A percentile compares a stretch with the other conserved stretches of the same genome.
phyloP scores from a whole-genome alignment of 2,329 filamentous ascomycete species.

The Trichoderma koningii region DNA sequence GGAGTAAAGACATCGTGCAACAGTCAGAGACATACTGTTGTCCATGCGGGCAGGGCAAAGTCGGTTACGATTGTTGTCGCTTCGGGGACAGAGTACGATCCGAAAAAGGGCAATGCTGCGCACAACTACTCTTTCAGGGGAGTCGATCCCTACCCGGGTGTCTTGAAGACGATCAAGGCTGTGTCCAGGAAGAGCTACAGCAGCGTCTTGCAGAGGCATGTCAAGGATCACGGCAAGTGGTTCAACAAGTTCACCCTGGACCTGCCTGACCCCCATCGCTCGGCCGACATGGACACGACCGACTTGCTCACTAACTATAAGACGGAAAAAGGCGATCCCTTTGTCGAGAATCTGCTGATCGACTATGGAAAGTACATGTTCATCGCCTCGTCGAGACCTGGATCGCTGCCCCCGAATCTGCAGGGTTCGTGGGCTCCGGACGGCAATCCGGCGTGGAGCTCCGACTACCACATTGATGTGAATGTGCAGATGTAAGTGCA shows the following conservation, averaged over 20 bases:
- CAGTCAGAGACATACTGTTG: slow-evolving; percentile 10
- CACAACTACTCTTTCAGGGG: slow-evolving; percentile 52
- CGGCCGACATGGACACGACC: slow-evolving; percentile 44
- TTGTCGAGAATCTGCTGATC: slow-evolving; percentile 55
- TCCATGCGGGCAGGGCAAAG: neutral
- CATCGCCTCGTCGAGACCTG: slow-evolving; percentile 55
- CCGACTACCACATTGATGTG: slow-evolving; percentile 61
- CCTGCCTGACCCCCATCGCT: slow-evolving; percentile 49
- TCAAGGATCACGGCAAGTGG: slow-evolving; percentile 46
- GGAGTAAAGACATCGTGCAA: slow-evolving; percentile 5
- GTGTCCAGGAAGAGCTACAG: slow-evolving; percentile 39
- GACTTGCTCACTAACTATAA: slow-evolving; percentile 19
- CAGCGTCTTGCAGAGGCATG: slow-evolving; percentile 41
- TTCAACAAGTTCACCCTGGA: slow-evolving; percentile 45
- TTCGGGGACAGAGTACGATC: slow-evolving; percentile 53
- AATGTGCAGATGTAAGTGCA: slow-evolving; percentile 53
- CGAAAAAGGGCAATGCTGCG: slow-evolving; percentile 49
- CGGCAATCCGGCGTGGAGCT: slow-evolving; percentile 47
- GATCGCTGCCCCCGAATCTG: slow-evolving; percentile 57
- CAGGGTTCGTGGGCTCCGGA: slow-evolving; percentile 59
- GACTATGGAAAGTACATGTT: slow-evolving; percentile 57
- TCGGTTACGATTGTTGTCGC: slow-evolving; percentile 17
- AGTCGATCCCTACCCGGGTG: slow-evolving; percentile 43
- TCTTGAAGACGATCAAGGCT: slow-evolving; percentile 41
- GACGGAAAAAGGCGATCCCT: slow-evolving; percentile 48